A percentile compares a stretch with the other conserved stretches of the same genome.
These are phyloP conservation scores for Sarocladium kiliense DNA, from an alignment of 2,329 filamentous ascomycete species.

Conservation along the genomic window DNA sequence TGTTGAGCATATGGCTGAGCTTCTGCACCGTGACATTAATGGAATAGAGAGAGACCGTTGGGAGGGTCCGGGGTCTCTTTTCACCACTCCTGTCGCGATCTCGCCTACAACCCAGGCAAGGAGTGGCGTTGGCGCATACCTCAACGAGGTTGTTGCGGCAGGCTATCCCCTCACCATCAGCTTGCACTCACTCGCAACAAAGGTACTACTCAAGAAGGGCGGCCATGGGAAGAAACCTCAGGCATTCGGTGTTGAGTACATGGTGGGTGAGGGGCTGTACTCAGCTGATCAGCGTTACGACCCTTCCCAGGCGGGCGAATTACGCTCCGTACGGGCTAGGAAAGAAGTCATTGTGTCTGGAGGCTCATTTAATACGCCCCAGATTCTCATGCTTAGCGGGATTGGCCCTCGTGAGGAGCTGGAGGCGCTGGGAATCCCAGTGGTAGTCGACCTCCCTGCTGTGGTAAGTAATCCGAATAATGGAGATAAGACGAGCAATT, in stretches of 20 bases:
- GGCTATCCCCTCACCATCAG: constrained; percentile 12
- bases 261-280: constrained; percentile 35
- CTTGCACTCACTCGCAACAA: constrained; percentile 24
- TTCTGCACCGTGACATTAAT: not conserved
- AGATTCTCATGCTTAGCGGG: constrained; percentile 30
- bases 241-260: constrained; percentile 25
- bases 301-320: constrained; percentile 5
- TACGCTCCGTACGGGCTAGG: constrained; percentile 14
- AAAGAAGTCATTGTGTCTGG: constrained; percentile 30
- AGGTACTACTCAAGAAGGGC: constrained; percentile 23
- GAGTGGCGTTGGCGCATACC: not conserved
- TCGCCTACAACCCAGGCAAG: not conserved
- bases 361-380: constrained; percentile 29
- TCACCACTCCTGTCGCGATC: not conserved
- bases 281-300: constrained; percentile 20
- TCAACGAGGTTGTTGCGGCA: not conserved
- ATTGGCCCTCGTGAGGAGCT: constrained; percentile 27
- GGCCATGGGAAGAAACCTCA: constrained; percentile 10
- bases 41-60: not conserved
- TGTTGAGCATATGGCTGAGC: constrained; percentile 3
- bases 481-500: not conserved
- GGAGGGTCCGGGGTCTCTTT: not conserved
- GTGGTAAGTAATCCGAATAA: constrained; percentile 25
- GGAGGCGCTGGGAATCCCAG: constrained; percentile 34
- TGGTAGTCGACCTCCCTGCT: constrained; percentile 47